These are phyloP conservation scores for Xylariales sp. DNA, from an alignment of 2,329 filamentous ascomycete species.

Conservation along the genomic window DNA sequence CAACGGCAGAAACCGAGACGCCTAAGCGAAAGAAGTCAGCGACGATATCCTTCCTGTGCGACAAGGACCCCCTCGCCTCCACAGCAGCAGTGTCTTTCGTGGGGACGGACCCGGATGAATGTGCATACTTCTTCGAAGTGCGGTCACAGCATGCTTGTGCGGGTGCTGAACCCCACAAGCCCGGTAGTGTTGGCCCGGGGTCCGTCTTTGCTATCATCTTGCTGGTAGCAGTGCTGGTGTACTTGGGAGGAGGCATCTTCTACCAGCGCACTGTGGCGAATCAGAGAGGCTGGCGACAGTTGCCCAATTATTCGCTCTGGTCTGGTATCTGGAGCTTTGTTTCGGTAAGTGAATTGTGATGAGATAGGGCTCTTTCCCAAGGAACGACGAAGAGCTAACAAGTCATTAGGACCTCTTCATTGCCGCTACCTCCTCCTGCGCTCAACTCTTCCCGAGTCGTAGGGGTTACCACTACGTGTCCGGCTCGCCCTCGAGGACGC, in stretches of 20 bases:
- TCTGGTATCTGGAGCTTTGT: constrained; percentile 80
- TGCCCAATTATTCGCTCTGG: constrained; percentile 94
- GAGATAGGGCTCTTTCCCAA: too few species aligned
- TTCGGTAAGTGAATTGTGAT: constrained; percentile 67
- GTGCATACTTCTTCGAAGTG: constrained; percentile 93
- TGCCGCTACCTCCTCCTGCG: constrained; percentile 65
- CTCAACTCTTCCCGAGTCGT: constrained; percentile 58
- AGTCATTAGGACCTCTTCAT: constrained; percentile 56
- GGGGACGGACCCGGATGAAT: constrained; percentile 77
- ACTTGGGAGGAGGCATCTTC: constrained; percentile 86
- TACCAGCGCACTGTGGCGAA: constrained; percentile 95
- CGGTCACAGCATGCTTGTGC: constrained; percentile 79
- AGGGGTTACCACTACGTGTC: constrained; percentile 65
- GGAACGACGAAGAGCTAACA: constrained; percentile 4
- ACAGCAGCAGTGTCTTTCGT: constrained; percentile 77
- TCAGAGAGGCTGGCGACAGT: constrained; percentile 88
- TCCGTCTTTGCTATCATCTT: constrained; percentile 86
- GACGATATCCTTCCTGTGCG: constrained; percentile 89
- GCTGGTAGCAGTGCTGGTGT: constrained; percentile 72
- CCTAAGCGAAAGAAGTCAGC: constrained; percentile 63
- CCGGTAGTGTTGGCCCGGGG: constrained; percentile 65
- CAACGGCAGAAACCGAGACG: constrained; percentile 23
- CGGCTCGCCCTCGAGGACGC: constrained; percentile 41
- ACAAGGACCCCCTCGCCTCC: constrained; percentile 68
- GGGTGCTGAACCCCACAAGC: constrained; percentile 62